Percentiles rank a stretch among this genome's conserved stretches.
Evolutionary conservation across 2,329 filamentous ascomycete species (phyloP).

Genomic region (Aspergillus sp.): DNA sequence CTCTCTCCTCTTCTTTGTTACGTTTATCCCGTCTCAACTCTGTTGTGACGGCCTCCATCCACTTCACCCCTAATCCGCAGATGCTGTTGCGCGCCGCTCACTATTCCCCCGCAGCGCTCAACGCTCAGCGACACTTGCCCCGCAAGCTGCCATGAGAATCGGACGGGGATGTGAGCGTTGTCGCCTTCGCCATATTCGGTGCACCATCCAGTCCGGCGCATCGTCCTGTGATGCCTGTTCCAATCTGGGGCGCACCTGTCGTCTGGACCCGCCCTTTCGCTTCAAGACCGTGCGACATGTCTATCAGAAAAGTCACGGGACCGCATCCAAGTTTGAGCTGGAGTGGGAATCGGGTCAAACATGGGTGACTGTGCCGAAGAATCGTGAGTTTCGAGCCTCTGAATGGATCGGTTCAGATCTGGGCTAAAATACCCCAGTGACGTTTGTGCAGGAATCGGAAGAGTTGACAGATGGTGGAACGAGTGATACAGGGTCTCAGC

Average conservation of each 20-base stretch:
- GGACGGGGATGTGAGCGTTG: constrained; percentile 34
- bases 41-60: background rate
- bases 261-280: constrained; percentile 33
- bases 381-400: constrained; percentile 17
- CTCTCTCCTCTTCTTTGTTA: background rate
- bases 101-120: constrained; percentile 10
- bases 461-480: constrained; percentile 10
- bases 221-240: constrained; percentile 29
- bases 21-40: background rate
- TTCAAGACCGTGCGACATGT: constrained; percentile 35
- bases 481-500: constrained; percentile 1
- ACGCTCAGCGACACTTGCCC: constrained; percentile 9
- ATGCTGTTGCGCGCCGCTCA: constrained; percentile 8
- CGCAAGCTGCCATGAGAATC: constrained; percentile 28
- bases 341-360: constrained; percentile 30
- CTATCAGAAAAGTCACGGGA: constrained; percentile 30
- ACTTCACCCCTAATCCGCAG: background rate
- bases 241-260: constrained; percentile 28
- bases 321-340: constrained; percentile 26
- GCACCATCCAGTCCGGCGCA: constrained; percentile 26
- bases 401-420: background rate
- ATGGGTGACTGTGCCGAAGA: constrained; percentile 31
- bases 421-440: constrained; percentile 16
- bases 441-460: constrained; percentile 26
- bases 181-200: constrained; percentile 37